Evolutionary conservation across 2,329 filamentous ascomycete genomes (phyloP).

Genomic region (Fusarium falciforme): DNA sequence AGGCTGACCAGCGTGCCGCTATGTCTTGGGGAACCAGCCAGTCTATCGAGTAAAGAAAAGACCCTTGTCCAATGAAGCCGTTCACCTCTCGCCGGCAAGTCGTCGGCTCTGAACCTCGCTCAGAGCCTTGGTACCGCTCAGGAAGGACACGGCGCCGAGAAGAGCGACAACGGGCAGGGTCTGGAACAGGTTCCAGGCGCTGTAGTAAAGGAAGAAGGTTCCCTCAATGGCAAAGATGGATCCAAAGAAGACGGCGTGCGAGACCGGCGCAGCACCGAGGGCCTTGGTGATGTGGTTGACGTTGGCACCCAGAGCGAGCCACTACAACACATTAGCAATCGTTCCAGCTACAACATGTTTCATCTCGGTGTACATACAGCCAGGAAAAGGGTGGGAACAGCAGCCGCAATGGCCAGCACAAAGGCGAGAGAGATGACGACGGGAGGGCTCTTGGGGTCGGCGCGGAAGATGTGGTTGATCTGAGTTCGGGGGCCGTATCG

Average conservation of each 20-base stretch:
- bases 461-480: conserved; percentile 91
- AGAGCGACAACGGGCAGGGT: conserved; percentile 78
- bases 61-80: neutral
- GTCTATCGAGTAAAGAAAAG: conserved; percentile 18
- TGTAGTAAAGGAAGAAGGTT: conserved; percentile 96
- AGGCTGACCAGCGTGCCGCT: neutral
- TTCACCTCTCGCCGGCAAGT: conserved; percentile 75
- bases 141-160: conserved; percentile 77
- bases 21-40: neutral
- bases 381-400: conserved; percentile 78
- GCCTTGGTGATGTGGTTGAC: conserved; percentile 81
- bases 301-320: conserved; percentile 86
- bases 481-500: conserved; percentile 87
- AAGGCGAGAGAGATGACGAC: conserved; percentile 84
- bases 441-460: conserved; percentile 83
- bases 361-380: conserved; percentile 63
- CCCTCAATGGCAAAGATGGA: conserved; percentile 89
- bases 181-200: conserved; percentile 91
- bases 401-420: conserved; percentile 75
- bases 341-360: neutral
- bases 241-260: conserved; percentile 86
- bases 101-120: conserved; percentile 92
- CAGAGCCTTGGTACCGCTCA: conserved; percentile 90
- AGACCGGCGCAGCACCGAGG: conserved; percentile 78
- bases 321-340: conserved; percentile 62